Evolutionary conservation across 2,329 filamentous ascomycete species (phyloP), one percentile per base, ranked within the genome.

Genomic region (Scolecobasidium constrictum): DNA sequence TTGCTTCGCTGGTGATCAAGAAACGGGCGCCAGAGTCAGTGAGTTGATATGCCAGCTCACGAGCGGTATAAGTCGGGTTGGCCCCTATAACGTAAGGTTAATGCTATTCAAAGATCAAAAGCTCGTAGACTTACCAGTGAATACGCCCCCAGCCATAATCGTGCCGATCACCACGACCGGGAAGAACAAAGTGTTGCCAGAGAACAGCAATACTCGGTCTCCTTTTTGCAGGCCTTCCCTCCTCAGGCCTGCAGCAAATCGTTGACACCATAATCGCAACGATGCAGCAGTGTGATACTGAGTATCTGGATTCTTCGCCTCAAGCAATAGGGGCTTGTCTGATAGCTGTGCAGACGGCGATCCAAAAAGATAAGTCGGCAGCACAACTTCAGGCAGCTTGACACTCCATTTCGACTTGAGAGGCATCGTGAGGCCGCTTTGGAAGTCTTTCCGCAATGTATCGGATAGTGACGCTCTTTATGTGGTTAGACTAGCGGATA

Each of bases 21-120:
- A 83, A 81, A 5, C 60, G 71, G 0, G 84, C 79, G 0, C 73
- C 78, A 44, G 78, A 81, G 57, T 90, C 82, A 38, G 74, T 68
- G 26, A 92, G 66, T 59, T 92, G 86, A 57, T 84, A 81, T 5
- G 78, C 81, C 36, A 93, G 61, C 59, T 92, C 85, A 16, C 82
- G 67, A 0, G 75, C 65, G 1, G 84, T 78, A 50, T 78, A 86
- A 4, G 68, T 70, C 1, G 82, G 81, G 47, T 86, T 86, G 2
- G 81, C 81, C 19, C 83, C 84, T 31, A 31, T 7, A 31, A 9
- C 9, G 26, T 31, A n/a, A 31, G 26, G 9, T 9, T 31, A n/a
- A 9, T 9, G 26, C 26, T 9, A 31, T 31, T 7, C 9, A 31
- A 31, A n/a, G 9, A 7, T 9, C 9, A 31, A 31, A n/a, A 31